Evolutionary conservation across 164 flowering plant genomes (phyloP).

Genomic region (Nelumbo lutea): DNA sequence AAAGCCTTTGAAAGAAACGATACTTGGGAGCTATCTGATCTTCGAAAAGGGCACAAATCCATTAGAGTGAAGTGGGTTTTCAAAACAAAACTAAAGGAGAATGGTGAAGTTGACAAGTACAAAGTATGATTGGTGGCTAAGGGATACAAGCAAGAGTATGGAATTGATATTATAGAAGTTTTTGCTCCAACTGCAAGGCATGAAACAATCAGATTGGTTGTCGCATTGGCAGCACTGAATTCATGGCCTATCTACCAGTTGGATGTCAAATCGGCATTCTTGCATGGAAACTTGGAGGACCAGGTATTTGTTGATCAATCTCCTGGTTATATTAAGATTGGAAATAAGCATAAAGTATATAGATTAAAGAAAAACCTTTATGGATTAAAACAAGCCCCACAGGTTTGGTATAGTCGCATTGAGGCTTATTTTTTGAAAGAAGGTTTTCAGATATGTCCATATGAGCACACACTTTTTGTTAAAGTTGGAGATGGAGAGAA

Average conservation of each 20-base stretch:
- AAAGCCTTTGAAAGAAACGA: slow-evolving; percentile 7
- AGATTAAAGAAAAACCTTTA: background rate
- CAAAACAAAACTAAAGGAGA: slow-evolving; percentile 2
- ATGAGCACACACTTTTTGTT: background rate
- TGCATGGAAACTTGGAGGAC: slow-evolving; percentile 6
- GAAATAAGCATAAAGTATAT: slow-evolving; percentile 4
- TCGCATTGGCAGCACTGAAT: background rate
- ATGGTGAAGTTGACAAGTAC: background rate
- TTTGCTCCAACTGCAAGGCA: slow-evolving; percentile 2
- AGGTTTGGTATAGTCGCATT: background rate
- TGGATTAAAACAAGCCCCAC: too few relatives aligned
- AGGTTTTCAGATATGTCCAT: slow-evolving; percentile 1
- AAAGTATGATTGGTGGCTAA: slow-evolving; percentile 11
- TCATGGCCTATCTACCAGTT: slow-evolving; percentile 15
- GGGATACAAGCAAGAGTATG: slow-evolving; percentile 7
- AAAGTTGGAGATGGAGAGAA: background rate
- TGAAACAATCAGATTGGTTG: too few relatives aligned
- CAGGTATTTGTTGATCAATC: slow-evolving; percentile 7
- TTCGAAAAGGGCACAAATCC: background rate
- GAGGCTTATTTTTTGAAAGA: slow-evolving; percentile 5
- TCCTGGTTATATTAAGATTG: slow-evolving; percentile 5
- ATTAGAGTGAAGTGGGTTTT: slow-evolving; percentile 15
- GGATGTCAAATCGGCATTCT: slow-evolving; percentile 10
- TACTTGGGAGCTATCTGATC: slow-evolving; percentile 5
- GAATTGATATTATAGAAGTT: slow-evolving; percentile 4